Conservation (phyloP, 805 yeast genomes). For the Crinitomyces ghanaensis region DNA sequence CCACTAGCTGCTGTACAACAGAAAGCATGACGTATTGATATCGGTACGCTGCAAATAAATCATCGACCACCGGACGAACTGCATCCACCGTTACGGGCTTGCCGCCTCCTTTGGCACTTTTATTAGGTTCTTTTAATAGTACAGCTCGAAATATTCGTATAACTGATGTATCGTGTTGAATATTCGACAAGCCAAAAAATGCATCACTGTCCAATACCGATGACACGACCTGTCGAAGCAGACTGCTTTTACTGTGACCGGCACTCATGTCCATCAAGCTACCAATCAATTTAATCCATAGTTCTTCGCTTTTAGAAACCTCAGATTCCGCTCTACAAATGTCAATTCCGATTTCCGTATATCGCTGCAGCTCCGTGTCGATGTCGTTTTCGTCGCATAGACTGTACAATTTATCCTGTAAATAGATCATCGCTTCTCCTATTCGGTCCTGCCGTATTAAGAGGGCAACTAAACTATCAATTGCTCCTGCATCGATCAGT, state of each 20-base stretch:
- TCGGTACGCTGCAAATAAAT: conserved; percentile 51
- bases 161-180: conserved; percentile 30
- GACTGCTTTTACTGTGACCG: conserved; percentile 12
- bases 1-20: conserved; percentile 42
- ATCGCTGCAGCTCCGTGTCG: conserved; percentile 10
- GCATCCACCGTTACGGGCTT: conserved; percentile 45
- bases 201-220: conserved; percentile 23
- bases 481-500: conserved; percentile 15
- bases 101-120: conserved; percentile 21
- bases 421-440: conserved; percentile 24
- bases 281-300: conserved; percentile 33
- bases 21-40: conserved; percentile 49
- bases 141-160: conserved; percentile 42
- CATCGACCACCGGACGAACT: conserved; percentile 46
- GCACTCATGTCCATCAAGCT: conserved; percentile 24
- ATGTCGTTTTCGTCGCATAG: conserved; percentile 10
- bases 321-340: conserved; percentile 12
- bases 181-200: conserved; percentile 8
- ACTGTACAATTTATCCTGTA: conserved; percentile 17
- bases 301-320: conserved; percentile 10
- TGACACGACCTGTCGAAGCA: conserved; percentile 14
- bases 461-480: conserved; percentile 20
- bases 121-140: too few relatives aligned
- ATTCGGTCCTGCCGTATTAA: conserved; percentile 15
- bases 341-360: conserved; percentile 15